Evolutionary conservation across 441 rosid genomes (phyloP).

Genomic region (Melastoma candidum): DNA sequence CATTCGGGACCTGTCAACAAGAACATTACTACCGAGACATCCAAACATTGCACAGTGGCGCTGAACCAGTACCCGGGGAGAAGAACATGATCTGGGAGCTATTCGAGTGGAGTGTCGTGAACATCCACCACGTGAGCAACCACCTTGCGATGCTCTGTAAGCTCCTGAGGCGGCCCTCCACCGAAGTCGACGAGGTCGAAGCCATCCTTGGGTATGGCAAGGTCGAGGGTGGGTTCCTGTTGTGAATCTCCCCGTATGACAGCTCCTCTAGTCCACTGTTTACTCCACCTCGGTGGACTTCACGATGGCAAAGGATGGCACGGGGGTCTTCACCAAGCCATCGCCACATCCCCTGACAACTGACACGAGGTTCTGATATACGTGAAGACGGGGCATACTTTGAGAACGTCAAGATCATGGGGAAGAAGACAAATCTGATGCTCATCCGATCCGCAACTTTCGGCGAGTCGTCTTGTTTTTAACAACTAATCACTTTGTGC

Average conservation of each 20-base stretch:
- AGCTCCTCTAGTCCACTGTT: slow-evolving; percentile 25
- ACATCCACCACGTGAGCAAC: slow-evolving; percentile 36
- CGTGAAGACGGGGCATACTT: slow-evolving; percentile 36
- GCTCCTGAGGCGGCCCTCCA: slow-evolving; percentile 21
- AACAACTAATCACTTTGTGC: too few species aligned
- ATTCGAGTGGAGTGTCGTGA: slow-evolving; percentile 23
- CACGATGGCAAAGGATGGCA: slow-evolving; percentile 42
- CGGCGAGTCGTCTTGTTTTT: slow-evolving; percentile 20
- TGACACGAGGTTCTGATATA: slow-evolving; percentile 45
- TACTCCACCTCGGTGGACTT: slow-evolving; percentile 25
- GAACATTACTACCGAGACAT: slow-evolving; percentile 23
- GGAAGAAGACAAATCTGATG: slow-evolving; percentile 29
- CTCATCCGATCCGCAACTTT: slow-evolving; percentile 46
- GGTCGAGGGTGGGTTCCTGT: slow-evolving; percentile 28
- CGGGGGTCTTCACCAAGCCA: slow-evolving; percentile 43
- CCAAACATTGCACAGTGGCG: slow-evolving; percentile 39
- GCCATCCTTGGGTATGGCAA: slow-evolving; percentile 25
- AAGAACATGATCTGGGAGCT: slow-evolving; percentile 12
- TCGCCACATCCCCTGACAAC: slow-evolving; percentile 44
- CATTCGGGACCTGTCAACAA: slow-evolving; percentile 24
- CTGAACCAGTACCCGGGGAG: slow-evolving; percentile 44
- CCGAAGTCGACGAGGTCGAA: slow-evolving; percentile 8
- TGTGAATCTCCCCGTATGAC: slow-evolving; percentile 30
- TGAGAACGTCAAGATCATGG: slow-evolving; percentile 35
- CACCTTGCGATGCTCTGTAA: slow-evolving; percentile 39